Percentiles rank a stretch among this genome's conserved stretches.
phyloP scores from a whole-genome alignment of 805 yeast species.

The Hanseniaspora osmophila region DNA sequence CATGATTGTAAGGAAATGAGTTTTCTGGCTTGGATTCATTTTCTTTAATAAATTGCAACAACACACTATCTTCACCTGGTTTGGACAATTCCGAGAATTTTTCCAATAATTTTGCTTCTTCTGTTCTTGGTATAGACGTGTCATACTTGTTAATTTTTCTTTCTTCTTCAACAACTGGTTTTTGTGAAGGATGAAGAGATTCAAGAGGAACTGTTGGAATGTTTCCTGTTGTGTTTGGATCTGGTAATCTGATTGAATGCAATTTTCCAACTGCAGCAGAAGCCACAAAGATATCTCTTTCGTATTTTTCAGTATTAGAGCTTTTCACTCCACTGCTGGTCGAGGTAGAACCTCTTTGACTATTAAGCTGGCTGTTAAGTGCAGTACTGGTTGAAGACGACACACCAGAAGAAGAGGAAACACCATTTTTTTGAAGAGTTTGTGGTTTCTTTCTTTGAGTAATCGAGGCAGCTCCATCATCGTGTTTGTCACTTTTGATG shows the following conservation, averaged over 20 bases:
- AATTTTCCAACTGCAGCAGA: constrained; percentile 9
- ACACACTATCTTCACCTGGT: constrained; percentile 6
- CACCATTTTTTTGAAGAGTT: too few species aligned
- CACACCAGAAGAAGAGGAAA: too few species aligned
- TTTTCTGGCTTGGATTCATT: not conserved
- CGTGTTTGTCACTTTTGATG: too few species aligned
- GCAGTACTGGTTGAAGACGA: too few species aligned
- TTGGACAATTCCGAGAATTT: not conserved
- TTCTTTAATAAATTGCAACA: constrained; percentile 2
- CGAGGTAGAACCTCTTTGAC: too few species aligned
- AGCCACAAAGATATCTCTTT: constrained; percentile 11
- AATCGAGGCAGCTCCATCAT: too few species aligned
- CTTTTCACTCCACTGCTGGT: too few species aligned
- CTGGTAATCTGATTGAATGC: constrained; percentile 12
- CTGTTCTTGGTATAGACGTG: constrained; percentile 18
- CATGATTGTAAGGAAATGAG: constrained; percentile 1
- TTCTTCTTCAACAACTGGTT: constrained; percentile 13
- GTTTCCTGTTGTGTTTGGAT: constrained; percentile 15
- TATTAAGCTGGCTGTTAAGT: too few species aligned
- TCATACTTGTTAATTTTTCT: constrained; percentile 18
- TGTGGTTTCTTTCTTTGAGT: too few species aligned
- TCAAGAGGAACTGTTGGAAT: constrained; percentile 21
- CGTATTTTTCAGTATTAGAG: not conserved
- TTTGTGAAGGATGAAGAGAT: constrained; percentile 14
- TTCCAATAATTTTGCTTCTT: constrained; percentile 9